Percentiles rank a stretch among this genome's conserved stretches.
Evolutionary conservation across 140 eudicot genomes (phyloP).

Genomic region (Ambrosia hybrid): DNA sequence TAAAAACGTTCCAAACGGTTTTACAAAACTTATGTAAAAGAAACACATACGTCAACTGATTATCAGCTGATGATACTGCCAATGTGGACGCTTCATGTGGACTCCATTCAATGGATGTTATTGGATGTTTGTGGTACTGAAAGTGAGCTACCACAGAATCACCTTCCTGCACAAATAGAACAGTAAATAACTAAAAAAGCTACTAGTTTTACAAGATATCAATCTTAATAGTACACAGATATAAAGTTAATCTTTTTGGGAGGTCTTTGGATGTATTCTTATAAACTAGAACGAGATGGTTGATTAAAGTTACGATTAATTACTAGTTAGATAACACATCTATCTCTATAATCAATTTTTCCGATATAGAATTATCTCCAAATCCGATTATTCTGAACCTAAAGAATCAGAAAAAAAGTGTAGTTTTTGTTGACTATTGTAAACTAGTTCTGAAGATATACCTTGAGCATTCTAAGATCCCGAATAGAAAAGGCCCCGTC

Average conservation of each 20-base stretch:
- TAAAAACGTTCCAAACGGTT: neutral
- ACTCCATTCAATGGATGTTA: constrained; percentile 97
- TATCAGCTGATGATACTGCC: constrained; percentile 83
- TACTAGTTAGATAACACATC: too few relatives aligned
- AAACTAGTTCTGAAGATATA: constrained; percentile 19
- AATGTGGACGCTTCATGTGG: constrained; percentile 93
- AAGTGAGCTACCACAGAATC: constrained; percentile 83
- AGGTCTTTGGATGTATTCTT: too few relatives aligned
- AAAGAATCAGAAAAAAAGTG: neutral
- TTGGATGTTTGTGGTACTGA: constrained; percentile 89
- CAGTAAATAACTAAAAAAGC: neutral
- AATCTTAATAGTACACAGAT: too few relatives aligned
- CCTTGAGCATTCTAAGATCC: constrained; percentile 92
- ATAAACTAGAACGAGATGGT: too few relatives aligned
- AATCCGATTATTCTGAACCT: neutral
- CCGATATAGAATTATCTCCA: too few relatives aligned
- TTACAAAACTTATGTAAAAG: neutral
- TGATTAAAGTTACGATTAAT: too few relatives aligned
- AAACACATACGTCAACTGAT: constrained; percentile 76
- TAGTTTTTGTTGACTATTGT: neutral
- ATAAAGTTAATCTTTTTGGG: too few relatives aligned
- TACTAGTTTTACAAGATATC: too few relatives aligned
- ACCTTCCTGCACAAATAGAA: constrained; percentile 53
- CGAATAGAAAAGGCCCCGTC: constrained; percentile 90
- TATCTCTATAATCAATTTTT: too few relatives aligned